Conservation (phyloP, 495 filamentous ascomycete species). For the Penicillium antarcticum region DNA sequence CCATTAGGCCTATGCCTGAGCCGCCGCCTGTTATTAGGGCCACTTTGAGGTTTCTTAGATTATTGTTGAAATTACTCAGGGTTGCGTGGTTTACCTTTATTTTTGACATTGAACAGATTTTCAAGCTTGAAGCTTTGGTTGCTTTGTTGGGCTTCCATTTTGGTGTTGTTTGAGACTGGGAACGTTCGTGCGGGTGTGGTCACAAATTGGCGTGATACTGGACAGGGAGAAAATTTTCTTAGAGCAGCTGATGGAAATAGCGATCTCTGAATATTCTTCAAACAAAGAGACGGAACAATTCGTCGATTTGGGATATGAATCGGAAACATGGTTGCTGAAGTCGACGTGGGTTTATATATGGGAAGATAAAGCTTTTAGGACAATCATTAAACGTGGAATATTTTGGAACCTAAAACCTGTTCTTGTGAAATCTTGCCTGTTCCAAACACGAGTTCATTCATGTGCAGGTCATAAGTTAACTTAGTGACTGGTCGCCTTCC, state of each 20-base stretch:
- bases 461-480: neutral
- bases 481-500: no score
- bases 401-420: neutral
- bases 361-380: neutral
- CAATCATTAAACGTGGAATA: neutral
- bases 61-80: neutral
- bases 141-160: conserved; percentile 28
- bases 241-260: neutral
- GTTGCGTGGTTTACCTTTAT: conserved; percentile 27
- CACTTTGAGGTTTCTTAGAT: conserved; percentile 24
- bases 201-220: neutral
- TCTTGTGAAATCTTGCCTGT: neutral
- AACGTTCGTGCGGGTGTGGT: neutral
- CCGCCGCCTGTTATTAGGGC: conserved; percentile 56
- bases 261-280: neutral
- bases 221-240: neutral
- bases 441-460: neutral
- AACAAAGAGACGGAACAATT: neutral
- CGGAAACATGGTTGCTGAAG: neutral
- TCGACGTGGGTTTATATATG: neutral
- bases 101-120: conserved; percentile 55
- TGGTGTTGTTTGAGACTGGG: neutral
- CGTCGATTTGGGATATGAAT: neutral
- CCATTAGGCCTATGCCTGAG: conserved; percentile 52
- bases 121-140: conserved; percentile 48